Percentiles rank a stretch among this genome's conserved stretches.
phyloP scores from a whole-genome alignment of 352 stramenopile species.

The Thalassiosira allenii region DNA sequence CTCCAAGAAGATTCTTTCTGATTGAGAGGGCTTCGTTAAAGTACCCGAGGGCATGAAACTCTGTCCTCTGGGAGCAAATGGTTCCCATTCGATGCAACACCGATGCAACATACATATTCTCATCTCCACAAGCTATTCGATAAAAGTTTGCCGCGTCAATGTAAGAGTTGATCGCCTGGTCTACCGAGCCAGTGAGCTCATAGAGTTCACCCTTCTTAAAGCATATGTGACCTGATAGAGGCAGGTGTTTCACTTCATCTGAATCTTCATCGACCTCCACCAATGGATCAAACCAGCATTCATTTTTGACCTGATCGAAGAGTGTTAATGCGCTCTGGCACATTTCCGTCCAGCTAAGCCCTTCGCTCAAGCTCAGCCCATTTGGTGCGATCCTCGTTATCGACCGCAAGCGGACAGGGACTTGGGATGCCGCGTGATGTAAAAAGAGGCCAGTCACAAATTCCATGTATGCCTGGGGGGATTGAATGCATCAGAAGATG shows the following conservation, averaged over 20 bases:
- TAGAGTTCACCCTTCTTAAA: constrained; percentile 60
- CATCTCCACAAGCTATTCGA: constrained; percentile 59
- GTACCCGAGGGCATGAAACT: constrained; percentile 55
- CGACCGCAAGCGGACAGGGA: constrained; percentile 47
- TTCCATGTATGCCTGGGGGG: too few relatives aligned
- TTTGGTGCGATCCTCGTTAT: constrained; percentile 37
- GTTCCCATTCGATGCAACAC: constrained; percentile 63
- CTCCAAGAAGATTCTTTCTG: constrained; percentile 56
- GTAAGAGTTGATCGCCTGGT: constrained; percentile 54
- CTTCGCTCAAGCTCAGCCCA: constrained; percentile 35
- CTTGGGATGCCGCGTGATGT: constrained; percentile 44
- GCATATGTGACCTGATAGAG: constrained; percentile 56
- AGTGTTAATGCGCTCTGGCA: constrained; percentile 39
- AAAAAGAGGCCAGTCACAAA: constrained; percentile 56
- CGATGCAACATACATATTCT: constrained; percentile 60
- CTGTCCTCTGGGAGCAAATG: constrained; percentile 44
- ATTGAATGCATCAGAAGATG: too few relatives aligned
- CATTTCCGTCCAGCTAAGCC: constrained; percentile 59
- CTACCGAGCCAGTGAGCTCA: constrained; percentile 41
- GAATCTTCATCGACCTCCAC: constrained; percentile 32
- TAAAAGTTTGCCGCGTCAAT: constrained; percentile 63
- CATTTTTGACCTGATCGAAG: constrained; percentile 64
- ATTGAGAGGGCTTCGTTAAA: constrained; percentile 66
- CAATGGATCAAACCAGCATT: constrained; percentile 64
- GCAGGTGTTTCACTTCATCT: constrained; percentile 62